phyloP scores from a whole-genome alignment of 352 stramenopile genomes.

The Hyaloperonospora brassicae region DNA sequence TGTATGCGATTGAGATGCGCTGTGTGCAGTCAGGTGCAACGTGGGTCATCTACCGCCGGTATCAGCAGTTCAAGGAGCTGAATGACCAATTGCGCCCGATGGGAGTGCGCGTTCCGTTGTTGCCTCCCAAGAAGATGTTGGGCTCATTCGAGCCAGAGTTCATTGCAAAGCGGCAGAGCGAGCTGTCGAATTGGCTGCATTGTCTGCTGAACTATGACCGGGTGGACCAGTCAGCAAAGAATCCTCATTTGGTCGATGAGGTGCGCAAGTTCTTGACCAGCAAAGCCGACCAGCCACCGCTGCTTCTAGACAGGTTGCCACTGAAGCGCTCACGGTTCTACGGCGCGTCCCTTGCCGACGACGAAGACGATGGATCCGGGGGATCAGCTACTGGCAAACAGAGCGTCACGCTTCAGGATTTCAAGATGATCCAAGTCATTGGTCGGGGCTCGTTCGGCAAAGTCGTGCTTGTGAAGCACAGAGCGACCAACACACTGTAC shows the following conservation, averaged over 20 bases:
- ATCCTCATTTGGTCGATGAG: slow-evolving; percentile 68
- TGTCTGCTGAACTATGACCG: slow-evolving; percentile 63
- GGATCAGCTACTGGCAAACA: slow-evolving; percentile 25
- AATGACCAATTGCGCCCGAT: slow-evolving; percentile 54
- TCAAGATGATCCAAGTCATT: slow-evolving; percentile 85
- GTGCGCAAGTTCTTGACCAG: slow-evolving; percentile 74
- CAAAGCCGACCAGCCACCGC: slow-evolving; percentile 75
- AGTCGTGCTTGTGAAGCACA: slow-evolving; percentile 80
- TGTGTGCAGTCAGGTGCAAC: slow-evolving; percentile 62
- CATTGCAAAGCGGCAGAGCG: slow-evolving; percentile 57
- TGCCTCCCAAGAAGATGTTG: slow-evolving; percentile 80
- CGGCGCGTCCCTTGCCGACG: slow-evolving; percentile 49
- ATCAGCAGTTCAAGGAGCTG: slow-evolving; percentile 78
- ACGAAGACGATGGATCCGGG: slow-evolving; percentile 36
- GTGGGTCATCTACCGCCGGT: slow-evolving; percentile 79
- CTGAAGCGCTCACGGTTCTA: slow-evolving; percentile 63
- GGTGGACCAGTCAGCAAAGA: slow-evolving; percentile 61
- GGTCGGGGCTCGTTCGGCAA: slow-evolving; percentile 90
- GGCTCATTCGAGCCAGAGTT: slow-evolving; percentile 80
- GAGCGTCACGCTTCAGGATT: slow-evolving; percentile 57
- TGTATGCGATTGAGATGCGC: slow-evolving; percentile 74
- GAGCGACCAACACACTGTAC: slow-evolving; percentile 81
- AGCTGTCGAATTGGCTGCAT: slow-evolving; percentile 64
- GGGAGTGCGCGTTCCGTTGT: slow-evolving; percentile 60
- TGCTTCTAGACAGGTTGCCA: slow-evolving; percentile 57